A percentile compares a stretch with the other conserved stretches of the same genome.
phyloP scores from a whole-genome alignment of 495 filamentous ascomycete genomes.

The Saxispiralis lemnorum region DNA sequence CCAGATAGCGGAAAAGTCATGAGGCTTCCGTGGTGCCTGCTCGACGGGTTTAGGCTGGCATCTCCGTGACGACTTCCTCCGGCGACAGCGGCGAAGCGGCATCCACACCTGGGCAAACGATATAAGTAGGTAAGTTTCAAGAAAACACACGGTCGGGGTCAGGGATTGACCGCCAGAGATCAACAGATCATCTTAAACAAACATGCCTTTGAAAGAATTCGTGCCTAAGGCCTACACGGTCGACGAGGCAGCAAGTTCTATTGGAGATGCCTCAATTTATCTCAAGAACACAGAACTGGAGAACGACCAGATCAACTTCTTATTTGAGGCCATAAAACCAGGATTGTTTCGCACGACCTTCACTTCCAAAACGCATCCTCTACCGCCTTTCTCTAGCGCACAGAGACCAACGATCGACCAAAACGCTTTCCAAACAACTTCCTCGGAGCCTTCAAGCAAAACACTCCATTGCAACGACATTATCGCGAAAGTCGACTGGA shows the following conservation, averaged over 20 bases:
- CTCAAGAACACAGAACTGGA: conserved; percentile 27
- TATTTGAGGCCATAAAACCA: conserved; percentile 39
- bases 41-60: too few relatives aligned
- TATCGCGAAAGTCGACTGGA: conserved; percentile 38
- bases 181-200: conserved; percentile 3
- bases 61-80: too few relatives aligned
- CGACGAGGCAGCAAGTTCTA: background rate
- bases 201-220: conserved; percentile 39
- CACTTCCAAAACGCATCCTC: conserved; percentile 35
- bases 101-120: too few relatives aligned
- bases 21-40: too few relatives aligned
- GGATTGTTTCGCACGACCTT: conserved; percentile 51
- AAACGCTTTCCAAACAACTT: conserved; percentile 14
- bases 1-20: too few relatives aligned
- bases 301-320: conserved; percentile 31
- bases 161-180: too few relatives aligned
- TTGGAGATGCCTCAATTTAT: conserved; percentile 17
- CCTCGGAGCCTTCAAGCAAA: conserved; percentile 12
- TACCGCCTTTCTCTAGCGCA: conserved; percentile 44
- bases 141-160: too few relatives aligned
- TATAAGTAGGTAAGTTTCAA: too few relatives aligned
- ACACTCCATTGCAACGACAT: conserved; percentile 32
- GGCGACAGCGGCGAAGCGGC: too few relatives aligned
- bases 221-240: conserved; percentile 5
- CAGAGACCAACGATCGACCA: conserved; percentile 28